Percentiles rank a stretch among this genome's conserved stretches.
Conservation (phyloP, 2,329 filamentous ascomycete species). For the Cladophialophora carrionii region DNA sequence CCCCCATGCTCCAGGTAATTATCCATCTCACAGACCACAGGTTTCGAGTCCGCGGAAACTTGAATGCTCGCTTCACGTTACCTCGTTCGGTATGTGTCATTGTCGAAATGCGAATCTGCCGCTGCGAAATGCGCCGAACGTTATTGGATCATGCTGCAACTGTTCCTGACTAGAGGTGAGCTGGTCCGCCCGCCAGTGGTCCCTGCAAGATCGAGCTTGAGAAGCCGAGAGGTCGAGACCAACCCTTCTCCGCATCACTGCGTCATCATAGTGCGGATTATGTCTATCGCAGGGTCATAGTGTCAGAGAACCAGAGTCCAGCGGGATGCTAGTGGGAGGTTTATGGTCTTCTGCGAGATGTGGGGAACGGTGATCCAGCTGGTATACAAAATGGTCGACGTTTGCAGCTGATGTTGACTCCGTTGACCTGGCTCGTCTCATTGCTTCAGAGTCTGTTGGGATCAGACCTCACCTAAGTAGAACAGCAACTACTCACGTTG, state of each 20-base stretch:
- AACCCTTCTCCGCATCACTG: slow-evolving; percentile 4
- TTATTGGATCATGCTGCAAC: slow-evolving; percentile 5
- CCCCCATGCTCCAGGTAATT: not conserved
- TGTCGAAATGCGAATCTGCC: not conserved
- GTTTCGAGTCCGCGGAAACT: not conserved
- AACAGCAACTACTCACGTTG: not conserved
- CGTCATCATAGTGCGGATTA: slow-evolving; percentile 8
- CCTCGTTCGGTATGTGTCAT: slow-evolving; percentile 6
- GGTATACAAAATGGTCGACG: not conserved
- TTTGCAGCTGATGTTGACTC: not conserved
- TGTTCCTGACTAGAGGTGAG: slow-evolving; percentile 17
- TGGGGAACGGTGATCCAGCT: not conserved
- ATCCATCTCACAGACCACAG: not conserved
- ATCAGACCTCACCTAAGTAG: too few species aligned
- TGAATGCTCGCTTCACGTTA: not conserved
- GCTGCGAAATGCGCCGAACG: not conserved
- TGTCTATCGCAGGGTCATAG: not conserved
- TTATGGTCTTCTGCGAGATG: not conserved
- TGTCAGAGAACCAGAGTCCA: not conserved
- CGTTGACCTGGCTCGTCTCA: not conserved
- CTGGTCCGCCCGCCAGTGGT: not conserved
- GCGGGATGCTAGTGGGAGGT: not conserved
- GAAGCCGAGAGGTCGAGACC: slow-evolving; percentile 9
- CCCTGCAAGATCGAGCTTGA: not conserved
- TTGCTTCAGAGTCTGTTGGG: not conserved